Evolutionary conservation across 768 basidiomycete genomes (phyloP), one percentile per base, ranked within the genome.

Genomic region (Tricholoma bakamatsutake): DNA sequence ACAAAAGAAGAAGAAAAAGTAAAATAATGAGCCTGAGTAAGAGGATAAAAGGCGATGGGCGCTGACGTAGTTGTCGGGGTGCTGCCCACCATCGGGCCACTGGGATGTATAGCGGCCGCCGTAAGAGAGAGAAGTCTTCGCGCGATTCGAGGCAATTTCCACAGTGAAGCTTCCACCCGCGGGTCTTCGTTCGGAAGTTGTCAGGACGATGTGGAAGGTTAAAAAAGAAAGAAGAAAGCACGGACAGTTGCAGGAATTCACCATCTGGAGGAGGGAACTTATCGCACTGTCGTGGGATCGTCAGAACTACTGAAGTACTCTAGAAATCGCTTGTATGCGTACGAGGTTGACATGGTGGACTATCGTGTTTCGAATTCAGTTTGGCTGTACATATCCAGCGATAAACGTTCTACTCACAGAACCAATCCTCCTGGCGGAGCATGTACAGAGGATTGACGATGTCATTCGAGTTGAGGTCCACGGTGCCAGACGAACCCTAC

Each of bases 61-160:
- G 68, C 77, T 59, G 48, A 79, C 77, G 59, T 73, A 76, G 55
- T 77, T 67, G n/a, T 77, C 75, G 1, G 76, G 73, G 56, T 81
- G 73, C 3, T 43, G 59, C 6, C 61, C 43, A 34, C 79, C 80
- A 64, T 80, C 78, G 7, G 76, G 75, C 79, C 79, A 81, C 10
- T 71, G 73, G 18, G 71, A 67, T 0, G 69, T 57, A 54, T 70
- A 68, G 28, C 64, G 42, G 9, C 78, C 77, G 51, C 66, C 58
- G 61, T 74, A 78, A 0, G 78, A 75, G 10, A 79, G 66, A 5
- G 71, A 61, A 18, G 80, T 82, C 58, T 73, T 67, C 30, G 73
- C 81, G 11, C 76, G 75, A 63, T 82, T 81, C 7, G 72, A 69
- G 4, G 76, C 75, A 27, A 81, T 70, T 62, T 81, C 79, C 17